A percentile compares a stretch with the other conserved stretches of the same genome.
These are phyloP conservation scores for Lasiosphaeria miniovina DNA, from an alignment of 495 filamentous ascomycete species.

Conservation along the genomic window DNA sequence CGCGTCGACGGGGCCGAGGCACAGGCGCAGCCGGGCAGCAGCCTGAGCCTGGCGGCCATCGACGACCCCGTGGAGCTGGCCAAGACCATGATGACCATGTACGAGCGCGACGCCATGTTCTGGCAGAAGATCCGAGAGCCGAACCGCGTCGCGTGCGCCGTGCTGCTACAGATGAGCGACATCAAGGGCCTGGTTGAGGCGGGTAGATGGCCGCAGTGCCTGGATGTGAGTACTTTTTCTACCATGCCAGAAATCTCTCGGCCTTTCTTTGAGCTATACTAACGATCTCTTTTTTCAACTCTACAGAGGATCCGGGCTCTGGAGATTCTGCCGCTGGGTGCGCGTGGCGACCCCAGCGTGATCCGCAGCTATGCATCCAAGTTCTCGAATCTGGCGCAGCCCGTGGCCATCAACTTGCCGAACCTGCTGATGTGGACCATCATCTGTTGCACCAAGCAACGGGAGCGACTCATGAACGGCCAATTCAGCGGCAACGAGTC, in stretches of 20 bases:
- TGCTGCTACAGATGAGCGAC: constrained; percentile 73
- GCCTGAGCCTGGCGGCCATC: constrained; percentile 77
- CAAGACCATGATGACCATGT: constrained; percentile 74
- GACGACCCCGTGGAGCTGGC: constrained; percentile 82
- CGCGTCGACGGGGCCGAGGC: constrained; percentile 37
- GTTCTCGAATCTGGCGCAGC: constrained; percentile 69
- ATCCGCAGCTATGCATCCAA: constrained; percentile 73
- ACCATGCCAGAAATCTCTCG: background rate
- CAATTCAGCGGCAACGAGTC: constrained; percentile 72
- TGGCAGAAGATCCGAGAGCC: constrained; percentile 60
- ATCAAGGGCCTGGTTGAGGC: constrained; percentile 69
- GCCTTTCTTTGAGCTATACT: background rate
- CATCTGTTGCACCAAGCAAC: constrained; percentile 71
- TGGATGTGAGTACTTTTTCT: constrained; percentile 66
- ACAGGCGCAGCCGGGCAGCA: constrained; percentile 47
- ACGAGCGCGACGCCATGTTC: constrained; percentile 72
- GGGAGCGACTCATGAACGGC: constrained; percentile 60
- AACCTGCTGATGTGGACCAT: constrained; percentile 92
- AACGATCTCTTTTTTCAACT: constrained; percentile 16
- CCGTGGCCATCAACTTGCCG: constrained; percentile 81
- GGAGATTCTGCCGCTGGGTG: constrained; percentile 72
- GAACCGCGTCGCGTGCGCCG: constrained; percentile 67
- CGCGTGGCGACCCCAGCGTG: constrained; percentile 63
- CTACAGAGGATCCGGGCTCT: constrained; percentile 67
- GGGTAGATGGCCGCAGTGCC: constrained; percentile 68